Percentiles rank a stretch among this genome's conserved stretches.
Conservation (phyloP, 2,329 filamentous ascomycete genomes). For the Talaromyces sp. region DNA sequence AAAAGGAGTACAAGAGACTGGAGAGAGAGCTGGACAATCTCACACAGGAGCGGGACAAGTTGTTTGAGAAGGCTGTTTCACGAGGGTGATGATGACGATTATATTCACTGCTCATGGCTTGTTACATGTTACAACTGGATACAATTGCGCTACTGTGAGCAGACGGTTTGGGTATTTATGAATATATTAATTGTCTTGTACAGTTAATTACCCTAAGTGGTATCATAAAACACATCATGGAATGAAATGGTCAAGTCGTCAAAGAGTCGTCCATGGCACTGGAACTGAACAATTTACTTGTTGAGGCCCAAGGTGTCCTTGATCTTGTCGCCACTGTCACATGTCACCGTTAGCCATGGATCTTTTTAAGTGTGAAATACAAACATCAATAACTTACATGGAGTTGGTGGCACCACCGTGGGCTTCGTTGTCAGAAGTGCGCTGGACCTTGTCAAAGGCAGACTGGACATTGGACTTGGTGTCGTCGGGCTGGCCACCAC, state of each 20-base stretch:
- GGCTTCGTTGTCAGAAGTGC: conserved; percentile 37
- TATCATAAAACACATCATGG: conserved; percentile 11
- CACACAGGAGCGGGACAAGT: conserved; percentile 60
- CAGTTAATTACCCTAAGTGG: conserved; percentile 7
- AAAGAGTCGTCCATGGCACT: background rate
- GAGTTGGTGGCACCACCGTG: conserved; percentile 36
- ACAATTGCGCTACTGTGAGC: background rate
- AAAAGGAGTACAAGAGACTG: conserved; percentile 64
- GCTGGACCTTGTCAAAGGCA: conserved; percentile 46
- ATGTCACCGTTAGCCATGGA: conserved; percentile 10
- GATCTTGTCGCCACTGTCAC: conserved; percentile 38
- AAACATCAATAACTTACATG: conserved; percentile 29
- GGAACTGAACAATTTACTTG: conserved; percentile 15
- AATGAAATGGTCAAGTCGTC: conserved; percentile 4
- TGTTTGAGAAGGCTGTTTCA: conserved; percentile 67
- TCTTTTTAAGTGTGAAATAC: background rate
- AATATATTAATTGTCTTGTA: background rate
- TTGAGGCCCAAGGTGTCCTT: conserved; percentile 40
- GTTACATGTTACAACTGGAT: too few relatives aligned
- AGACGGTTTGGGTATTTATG: background rate
- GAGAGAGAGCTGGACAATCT: conserved; percentile 60
- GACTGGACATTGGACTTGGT: conserved; percentile 54
- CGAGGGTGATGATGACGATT: background rate
- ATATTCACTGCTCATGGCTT: background rate
- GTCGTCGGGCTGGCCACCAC: conserved; percentile 49